A percentile compares a stretch with the other conserved stretches of the same genome.
Conservation (phyloP, 2,329 filamentous ascomycete genomes). For the Alternaria sp. region DNA sequence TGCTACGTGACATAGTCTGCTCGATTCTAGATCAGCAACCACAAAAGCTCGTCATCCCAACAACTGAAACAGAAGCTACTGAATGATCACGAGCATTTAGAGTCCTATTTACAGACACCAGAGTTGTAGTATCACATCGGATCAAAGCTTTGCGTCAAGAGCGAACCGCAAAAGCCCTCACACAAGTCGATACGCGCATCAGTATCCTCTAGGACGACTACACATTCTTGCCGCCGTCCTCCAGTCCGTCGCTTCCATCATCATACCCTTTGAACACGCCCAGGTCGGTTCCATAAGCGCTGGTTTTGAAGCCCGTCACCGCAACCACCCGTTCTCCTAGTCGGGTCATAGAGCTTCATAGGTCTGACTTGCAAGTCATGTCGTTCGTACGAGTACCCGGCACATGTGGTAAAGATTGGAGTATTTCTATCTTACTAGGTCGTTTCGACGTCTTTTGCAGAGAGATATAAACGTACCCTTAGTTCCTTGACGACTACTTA, state of each 20-base stretch:
- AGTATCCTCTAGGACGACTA: background rate
- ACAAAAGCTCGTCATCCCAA: background rate
- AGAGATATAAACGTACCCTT: background rate
- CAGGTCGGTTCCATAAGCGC: no score
- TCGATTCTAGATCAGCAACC: background rate
- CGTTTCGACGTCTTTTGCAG: conserved; percentile 13
- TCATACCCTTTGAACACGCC: background rate
- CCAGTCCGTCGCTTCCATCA: background rate
- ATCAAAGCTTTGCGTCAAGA: background rate
- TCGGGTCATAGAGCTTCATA: background rate
- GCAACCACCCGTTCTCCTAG: no score
- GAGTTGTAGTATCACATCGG: background rate
- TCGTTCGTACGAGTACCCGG: conserved; percentile 9
- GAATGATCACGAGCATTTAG: background rate
- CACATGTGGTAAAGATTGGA: conserved; percentile 12
- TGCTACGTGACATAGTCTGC: background rate
- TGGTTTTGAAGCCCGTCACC: no score
- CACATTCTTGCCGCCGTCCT: conserved; percentile 1
- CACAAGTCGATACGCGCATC: background rate
- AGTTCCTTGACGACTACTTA: background rate
- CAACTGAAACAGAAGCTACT: background rate
- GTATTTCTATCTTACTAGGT: conserved; percentile 1
- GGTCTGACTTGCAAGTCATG: conserved; percentile 9
- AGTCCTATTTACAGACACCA: background rate
- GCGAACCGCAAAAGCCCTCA: background rate